Base-by-base conservation (phyloP, 2,329 filamentous ascomycete genomes). In the Ceratocystis ficicola region DNA sequence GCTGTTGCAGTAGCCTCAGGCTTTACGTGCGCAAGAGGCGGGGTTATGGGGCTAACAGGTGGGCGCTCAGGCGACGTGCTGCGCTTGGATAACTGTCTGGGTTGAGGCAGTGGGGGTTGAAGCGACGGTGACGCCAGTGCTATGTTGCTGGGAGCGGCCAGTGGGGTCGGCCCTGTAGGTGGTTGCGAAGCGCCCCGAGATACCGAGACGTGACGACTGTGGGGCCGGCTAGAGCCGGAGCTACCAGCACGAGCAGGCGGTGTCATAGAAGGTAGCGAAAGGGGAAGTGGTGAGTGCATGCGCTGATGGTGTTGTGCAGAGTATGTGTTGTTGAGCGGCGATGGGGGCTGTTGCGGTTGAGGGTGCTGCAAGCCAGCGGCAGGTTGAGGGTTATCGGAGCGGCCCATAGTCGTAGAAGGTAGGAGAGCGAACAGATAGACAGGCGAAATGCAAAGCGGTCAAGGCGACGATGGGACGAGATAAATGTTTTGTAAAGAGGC, bases 21-120 rank as follows among this genome's bases (percentile, higher is more conserved):
- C 62, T 71, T 74, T 44, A 75, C 72, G 15, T 77, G 74, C 66
- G 73, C 74, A 28, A 78, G 73, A 6, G 80, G 80, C 8, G 81
- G 81, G 20, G 82, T 83, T 68, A 83, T 79, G 64, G 81, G 81
- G 68, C 80, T 83, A 69, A 83, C 75, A 65, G 80, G 77, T 25
- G 81, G 81, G 36, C 77, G 76, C 36, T 72, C 71, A 1, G 81
- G 80, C 20, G 80, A 81, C 44, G 76, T 73, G 46, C 77, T 72
- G 52, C 76, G 76, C 28, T 73, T 66, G 25, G 65, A 12, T 5
- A 55, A 36, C 10, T 46, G 65, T 4, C 46, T 66, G 17, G 52
- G 52, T n/a, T 59, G 52, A 8, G 63, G 64, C 59, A 65, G 68
- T n/a, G 36, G 65, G 55, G 55, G 68, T 44, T 64, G 64, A 22